A percentile compares a stretch with the other conserved stretches of the same genome.
These are phyloP conservation scores for Fusarium drepaniforme DNA, from an alignment of 2,329 filamentous ascomycete species.

Conservation along the genomic window DNA sequence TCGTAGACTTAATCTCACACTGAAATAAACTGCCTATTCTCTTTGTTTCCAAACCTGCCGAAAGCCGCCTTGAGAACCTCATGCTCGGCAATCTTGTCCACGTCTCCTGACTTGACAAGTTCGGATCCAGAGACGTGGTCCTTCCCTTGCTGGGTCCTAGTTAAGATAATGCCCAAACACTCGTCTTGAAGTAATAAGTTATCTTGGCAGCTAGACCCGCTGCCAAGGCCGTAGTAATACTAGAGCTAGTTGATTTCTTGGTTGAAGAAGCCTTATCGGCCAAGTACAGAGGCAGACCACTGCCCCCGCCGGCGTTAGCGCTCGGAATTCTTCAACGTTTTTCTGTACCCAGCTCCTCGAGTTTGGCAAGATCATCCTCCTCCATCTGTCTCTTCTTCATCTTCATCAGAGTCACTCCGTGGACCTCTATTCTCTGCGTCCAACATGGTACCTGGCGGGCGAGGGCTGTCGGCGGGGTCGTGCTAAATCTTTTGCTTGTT, in stretches of 20 bases:
- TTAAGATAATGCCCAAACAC: neutral
- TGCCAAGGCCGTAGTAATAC: conserved; percentile 45
- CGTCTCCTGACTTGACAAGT: neutral
- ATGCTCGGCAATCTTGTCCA: neutral
- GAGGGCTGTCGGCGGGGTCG: neutral
- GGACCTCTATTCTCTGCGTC: neutral
- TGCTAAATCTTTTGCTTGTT: neutral
- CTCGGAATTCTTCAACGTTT: neutral
- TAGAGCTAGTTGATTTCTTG: conserved; percentile 32
- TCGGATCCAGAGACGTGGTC: neutral
- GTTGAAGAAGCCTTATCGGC: neutral
- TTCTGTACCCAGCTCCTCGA: neutral
- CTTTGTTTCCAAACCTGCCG: neutral
- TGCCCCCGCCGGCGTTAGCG: neutral
- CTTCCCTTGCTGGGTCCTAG: neutral
- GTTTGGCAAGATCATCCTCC: neutral
- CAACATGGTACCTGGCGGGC: neutral
- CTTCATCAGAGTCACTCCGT: neutral
- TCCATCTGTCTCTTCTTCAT: neutral
- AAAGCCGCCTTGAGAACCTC: neutral
- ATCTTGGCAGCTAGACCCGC: conserved; percentile 46
- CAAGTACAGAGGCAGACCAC: neutral
- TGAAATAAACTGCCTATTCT: neutral
- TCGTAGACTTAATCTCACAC: neutral
- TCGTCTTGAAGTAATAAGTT: conserved; percentile 38